phyloP scores from a whole-genome alignment of 2,329 filamentous ascomycete genomes.

The Sporothrix variecibatus region DNA sequence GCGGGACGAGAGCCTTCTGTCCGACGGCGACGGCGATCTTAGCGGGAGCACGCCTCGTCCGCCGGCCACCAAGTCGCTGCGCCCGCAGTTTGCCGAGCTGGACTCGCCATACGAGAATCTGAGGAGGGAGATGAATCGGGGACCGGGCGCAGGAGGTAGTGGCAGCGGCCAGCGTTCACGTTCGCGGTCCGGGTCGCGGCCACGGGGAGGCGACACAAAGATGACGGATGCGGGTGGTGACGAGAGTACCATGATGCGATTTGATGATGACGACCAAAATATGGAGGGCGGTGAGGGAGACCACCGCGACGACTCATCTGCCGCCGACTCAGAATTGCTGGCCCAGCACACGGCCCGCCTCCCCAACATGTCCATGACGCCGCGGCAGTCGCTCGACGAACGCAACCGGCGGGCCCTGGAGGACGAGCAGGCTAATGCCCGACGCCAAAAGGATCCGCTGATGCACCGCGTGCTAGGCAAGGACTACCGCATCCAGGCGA shows the following conservation, averaged over 20 bases:
- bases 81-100: conserved; percentile 62
- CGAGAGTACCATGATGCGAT: conserved; percentile 36
- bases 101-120: conserved; percentile 77
- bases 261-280: conserved; percentile 42
- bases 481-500: conserved; percentile 91
- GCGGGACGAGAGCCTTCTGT: conserved; percentile 67
- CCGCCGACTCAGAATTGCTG: conserved; percentile 48
- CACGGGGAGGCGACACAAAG: background rate
- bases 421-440: conserved; percentile 34
- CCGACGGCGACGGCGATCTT: conserved; percentile 59
- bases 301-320: conserved; percentile 39
- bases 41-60: conserved; percentile 69
- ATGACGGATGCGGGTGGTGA: conserved; percentile 34
- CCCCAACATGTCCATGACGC: conserved; percentile 65
- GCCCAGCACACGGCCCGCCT: conserved; percentile 57
- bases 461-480: conserved; percentile 93
- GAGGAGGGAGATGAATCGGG: conserved; percentile 61
- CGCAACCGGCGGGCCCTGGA: conserved; percentile 46
- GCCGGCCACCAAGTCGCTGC: conserved; percentile 52
- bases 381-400: conserved; percentile 55
- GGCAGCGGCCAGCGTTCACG: conserved; percentile 37
- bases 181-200: conserved; percentile 7
- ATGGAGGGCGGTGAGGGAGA: conserved; percentile 38
- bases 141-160: background rate
- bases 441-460: conserved; percentile 67